These are phyloP conservation scores for Zangia roseola DNA, from an alignment of 768 basidiomycete species.

Conservation along the genomic window DNA sequence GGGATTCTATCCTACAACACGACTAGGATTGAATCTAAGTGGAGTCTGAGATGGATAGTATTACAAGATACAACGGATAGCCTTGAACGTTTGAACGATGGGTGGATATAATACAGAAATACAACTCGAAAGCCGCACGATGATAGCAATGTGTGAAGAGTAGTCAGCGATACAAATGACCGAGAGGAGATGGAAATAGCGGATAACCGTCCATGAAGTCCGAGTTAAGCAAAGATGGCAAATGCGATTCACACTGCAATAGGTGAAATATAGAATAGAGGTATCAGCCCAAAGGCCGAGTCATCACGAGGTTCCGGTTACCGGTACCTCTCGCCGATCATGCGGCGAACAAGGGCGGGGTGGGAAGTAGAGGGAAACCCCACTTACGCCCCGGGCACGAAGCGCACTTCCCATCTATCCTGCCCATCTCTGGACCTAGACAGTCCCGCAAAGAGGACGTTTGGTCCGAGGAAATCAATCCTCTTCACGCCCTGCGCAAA, in stretches of 20 bases:
- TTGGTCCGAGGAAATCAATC: slow-evolving; percentile 37
- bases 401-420: slow-evolving; percentile 30
- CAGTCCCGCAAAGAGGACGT: slow-evolving; percentile 32
- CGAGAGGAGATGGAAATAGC: not conserved
- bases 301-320: slow-evolving; percentile 9
- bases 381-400: slow-evolving; percentile 20
- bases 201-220: slow-evolving; percentile 16
- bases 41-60: not conserved
- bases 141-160: slow-evolving; percentile 5
- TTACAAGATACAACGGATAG: not conserved
- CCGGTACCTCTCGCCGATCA: slow-evolving; percentile 13
- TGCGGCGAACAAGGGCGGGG: not conserved
- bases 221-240: not conserved
- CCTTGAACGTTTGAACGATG: not conserved
- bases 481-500: slow-evolving; percentile 39
- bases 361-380: not conserved
- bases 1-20: not conserved
- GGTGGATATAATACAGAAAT: slow-evolving; percentile 16
- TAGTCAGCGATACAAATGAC: slow-evolving; percentile 15
- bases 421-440: slow-evolving; percentile 24
- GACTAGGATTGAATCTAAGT: not conserved
- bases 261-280: slow-evolving; percentile 19
- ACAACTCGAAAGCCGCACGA: slow-evolving; percentile 6
- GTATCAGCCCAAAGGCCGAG: slow-evolving; percentile 1
- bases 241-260: slow-evolving; percentile 1